Base-by-base conservation (phyloP, 2,329 filamentous ascomycete genomes). In the Talaromyces atroroseus region DNA sequence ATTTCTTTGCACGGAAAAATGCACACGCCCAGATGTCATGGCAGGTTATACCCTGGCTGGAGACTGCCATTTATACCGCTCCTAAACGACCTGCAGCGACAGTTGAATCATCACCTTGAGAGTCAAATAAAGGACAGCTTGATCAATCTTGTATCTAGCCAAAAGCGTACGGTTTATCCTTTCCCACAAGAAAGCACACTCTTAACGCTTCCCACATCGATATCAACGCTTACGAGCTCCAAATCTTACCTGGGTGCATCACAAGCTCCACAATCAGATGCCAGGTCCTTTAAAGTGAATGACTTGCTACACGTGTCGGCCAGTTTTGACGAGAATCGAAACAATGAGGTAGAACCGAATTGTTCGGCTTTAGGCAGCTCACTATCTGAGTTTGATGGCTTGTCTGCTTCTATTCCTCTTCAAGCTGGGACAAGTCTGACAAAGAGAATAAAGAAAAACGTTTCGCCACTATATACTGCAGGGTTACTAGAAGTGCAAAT, bases 131-230 rank as follows among this genome's bases (percentile, higher is more conserved):
- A 49, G 42, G 38, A 60, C 20, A 60, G 45, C 54, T 34, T 57
- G 18, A 16, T 12, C 29, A 34, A n/a, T 11, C 52, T 61, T 7
- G 18, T 60, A 2, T 18, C 42, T n/a, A 59, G 46, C 18, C 51
- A 42, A 29, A 52, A 54, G 49, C 53, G 54, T 52, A 52, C 54
- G 6, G 42, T 45, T 34, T 60, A 60, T 52, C 60, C 57, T 14
- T 26, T 3, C n/a, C 62, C 60, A 20, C 60, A 60, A 47, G 61
- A 64, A 61, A 64, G 62, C 34, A 64, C 56, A 14, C 49, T 64
- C 32, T 45, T 60, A 20, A 61, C 57, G 12, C 52, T 63, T 40
- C 51, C 59, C 26, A 21, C 49, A 46, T 64, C 60, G 2, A 26
- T 29, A 18, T 61, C 58, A 32, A 62, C 62, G 26, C 8, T 29